These are phyloP conservation scores for Neurospora terricola DNA, from an alignment of 495 filamentous ascomycete genomes.

Conservation along the genomic window DNA sequence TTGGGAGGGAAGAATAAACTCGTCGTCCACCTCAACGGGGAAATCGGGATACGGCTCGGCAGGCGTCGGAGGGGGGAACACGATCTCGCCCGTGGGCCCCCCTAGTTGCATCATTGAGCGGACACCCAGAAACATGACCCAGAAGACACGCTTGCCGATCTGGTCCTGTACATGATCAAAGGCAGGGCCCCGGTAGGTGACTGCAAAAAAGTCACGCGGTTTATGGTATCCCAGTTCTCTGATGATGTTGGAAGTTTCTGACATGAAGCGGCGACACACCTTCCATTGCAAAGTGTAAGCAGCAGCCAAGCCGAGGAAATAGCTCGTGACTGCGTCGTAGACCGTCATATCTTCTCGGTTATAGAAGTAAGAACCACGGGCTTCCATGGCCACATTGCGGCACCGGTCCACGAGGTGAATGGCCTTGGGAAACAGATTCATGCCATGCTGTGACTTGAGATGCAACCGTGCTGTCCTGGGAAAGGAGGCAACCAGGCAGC, in stretches of 20 bases:
- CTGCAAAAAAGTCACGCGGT: slow-evolving; percentile 26
- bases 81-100: slow-evolving; percentile 49
- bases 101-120: slow-evolving; percentile 62
- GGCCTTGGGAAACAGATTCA: slow-evolving; percentile 54
- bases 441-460: slow-evolving; percentile 46
- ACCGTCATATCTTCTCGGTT: slow-evolving; percentile 54
- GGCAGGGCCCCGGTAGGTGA: slow-evolving; percentile 24
- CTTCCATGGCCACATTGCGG: slow-evolving; percentile 59
- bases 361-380: slow-evolving; percentile 59
- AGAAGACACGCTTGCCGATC: slow-evolving; percentile 70
- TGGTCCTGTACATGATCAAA: slow-evolving; percentile 67
- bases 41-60: slow-evolving; percentile 70
- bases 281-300: slow-evolving; percentile 60
- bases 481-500: slow-evolving; percentile 65
- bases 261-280: slow-evolving; percentile 57
- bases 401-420: slow-evolving; percentile 65
- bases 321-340: slow-evolving; percentile 79
- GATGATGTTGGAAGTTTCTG: slow-evolving; percentile 63
- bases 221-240: slow-evolving; percentile 56
- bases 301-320: slow-evolving; percentile 64
- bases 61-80: slow-evolving; percentile 60
- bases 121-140: slow-evolving; percentile 59
- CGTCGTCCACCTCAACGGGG: slow-evolving; percentile 70
- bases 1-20: slow-evolving; percentile 55
- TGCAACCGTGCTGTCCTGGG: slow-evolving; percentile 65